A percentile compares a stretch with the other conserved stretches of the same genome.
Evolutionary conservation across 768 basidiomycete genomes (phyloP).

Genomic region (Mycena kentingensis): DNA sequence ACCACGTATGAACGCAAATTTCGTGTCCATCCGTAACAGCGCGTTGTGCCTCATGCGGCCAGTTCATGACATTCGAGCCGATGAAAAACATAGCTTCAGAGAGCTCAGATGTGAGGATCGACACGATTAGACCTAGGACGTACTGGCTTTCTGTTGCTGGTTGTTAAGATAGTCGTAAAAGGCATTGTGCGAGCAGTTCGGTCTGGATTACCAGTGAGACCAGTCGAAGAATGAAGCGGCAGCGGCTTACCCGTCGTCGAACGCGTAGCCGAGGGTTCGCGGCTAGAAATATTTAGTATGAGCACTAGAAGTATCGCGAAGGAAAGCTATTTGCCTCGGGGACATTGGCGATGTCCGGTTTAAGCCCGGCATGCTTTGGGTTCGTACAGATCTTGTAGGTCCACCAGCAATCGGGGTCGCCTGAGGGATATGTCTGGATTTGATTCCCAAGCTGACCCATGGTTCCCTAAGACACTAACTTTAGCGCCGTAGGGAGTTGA

Average conservation of each 20-base stretch:
- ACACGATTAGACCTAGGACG: constrained; percentile 25
- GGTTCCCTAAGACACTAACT: background rate
- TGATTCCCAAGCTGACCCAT: background rate
- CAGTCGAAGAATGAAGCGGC: no score
- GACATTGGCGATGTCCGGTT: constrained; percentile 28
- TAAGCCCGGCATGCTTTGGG: constrained; percentile 34
- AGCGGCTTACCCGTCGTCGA: constrained; percentile 73
- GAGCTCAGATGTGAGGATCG: background rate
- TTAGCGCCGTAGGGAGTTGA: background rate
- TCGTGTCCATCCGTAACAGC: constrained; percentile 18
- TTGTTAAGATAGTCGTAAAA: constrained; percentile 57
- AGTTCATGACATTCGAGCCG: constrained; percentile 14
- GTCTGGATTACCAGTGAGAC: no score
- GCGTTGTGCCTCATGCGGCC: constrained; percentile 17
- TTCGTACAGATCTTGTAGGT: constrained; percentile 27
- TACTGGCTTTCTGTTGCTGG: constrained; percentile 63
- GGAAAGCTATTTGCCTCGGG: constrained; percentile 28
- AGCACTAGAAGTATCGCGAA: background rate
- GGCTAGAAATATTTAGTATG: constrained; percentile 38
- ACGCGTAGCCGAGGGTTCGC: constrained; percentile 56
- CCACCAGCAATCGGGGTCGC: constrained; percentile 2
- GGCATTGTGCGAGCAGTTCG: constrained; percentile 64
- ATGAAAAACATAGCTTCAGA: constrained; percentile 20
- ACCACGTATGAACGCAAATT: constrained; percentile 46
- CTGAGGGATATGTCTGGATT: background rate